phyloP scores from a whole-genome alignment of 176 grass and related monocot species.

The Leersia perrieri region DNA sequence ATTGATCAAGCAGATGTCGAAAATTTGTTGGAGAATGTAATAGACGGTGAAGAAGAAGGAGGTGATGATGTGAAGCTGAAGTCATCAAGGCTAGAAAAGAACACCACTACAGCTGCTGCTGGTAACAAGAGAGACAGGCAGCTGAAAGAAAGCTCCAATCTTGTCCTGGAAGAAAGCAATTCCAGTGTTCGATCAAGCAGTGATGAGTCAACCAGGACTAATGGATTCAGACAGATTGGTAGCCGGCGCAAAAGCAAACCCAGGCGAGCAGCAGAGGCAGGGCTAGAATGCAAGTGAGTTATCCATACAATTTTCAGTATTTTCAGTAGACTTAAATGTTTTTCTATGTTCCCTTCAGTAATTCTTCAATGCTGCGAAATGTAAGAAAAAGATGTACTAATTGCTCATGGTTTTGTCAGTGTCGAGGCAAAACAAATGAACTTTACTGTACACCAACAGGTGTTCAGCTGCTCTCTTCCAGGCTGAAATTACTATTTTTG shows the following conservation, averaged over 20 bases:
- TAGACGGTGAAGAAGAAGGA: conserved; percentile 40
- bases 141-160: conserved; percentile 46
- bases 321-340: conserved; percentile 6
- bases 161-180: conserved; percentile 39
- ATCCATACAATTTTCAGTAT: conserved; percentile 17
- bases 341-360: conserved; percentile 3
- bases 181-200: conserved; percentile 41
- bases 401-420: conserved; percentile 21
- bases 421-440: conserved; percentile 32
- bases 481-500: conserved; percentile 16
- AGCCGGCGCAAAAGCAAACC: conserved; percentile 74
- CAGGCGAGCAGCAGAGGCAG: conserved; percentile 62
- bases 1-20: conserved; percentile 43
- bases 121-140: conserved; percentile 59
- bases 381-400: conserved; percentile 23
- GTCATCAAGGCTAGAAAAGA: conserved; percentile 37
- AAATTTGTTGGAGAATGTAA: conserved; percentile 44
- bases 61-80: conserved; percentile 37
- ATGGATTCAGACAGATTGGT: conserved; percentile 63
- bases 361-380: conserved; percentile 21
- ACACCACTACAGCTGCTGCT: conserved; percentile 15
- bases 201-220: conserved; percentile 48
- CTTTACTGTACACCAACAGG: conserved; percentile 8
- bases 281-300: conserved; percentile 64
- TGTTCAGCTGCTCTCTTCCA: background rate